Evolutionary conservation across 257 asterid genomes (phyloP).

Genomic region (Solanum paucissectum): DNA sequence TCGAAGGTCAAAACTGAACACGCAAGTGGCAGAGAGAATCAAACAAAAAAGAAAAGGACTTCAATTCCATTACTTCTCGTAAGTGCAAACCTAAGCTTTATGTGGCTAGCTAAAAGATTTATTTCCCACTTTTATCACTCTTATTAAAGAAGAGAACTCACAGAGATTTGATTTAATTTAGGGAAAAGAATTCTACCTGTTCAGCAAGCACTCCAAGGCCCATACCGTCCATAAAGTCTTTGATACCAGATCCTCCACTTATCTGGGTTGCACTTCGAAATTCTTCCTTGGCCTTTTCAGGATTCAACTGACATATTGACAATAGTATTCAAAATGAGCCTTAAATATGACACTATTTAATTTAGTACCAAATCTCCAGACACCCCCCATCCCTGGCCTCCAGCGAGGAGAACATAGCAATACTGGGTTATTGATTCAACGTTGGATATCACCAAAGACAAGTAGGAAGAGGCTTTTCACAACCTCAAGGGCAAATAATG

Average conservation of each 20-base stretch:
- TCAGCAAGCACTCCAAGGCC: constrained; percentile 91
- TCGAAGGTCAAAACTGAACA: neutral
- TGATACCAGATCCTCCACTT: constrained; percentile 80
- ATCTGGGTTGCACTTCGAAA: constrained; percentile 53
- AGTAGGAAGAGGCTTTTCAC: constrained; percentile 4
- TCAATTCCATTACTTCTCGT: neutral
- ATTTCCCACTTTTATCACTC: neutral
- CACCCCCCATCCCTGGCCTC: neutral
- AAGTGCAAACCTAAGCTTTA: neutral
- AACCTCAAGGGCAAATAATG: constrained; percentile 97
- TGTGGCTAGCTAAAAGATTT: neutral
- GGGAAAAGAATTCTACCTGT: constrained; percentile 45
- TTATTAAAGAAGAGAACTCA: neutral
- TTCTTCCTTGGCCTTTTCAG: constrained; percentile 92
- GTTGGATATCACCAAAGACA: neutral
- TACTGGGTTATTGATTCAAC: neutral
- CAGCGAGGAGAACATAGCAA: neutral
- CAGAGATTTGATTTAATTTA: neutral
- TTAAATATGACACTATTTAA: neutral
- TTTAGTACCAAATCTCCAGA: neutral
- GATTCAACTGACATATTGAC: constrained; percentile 60
- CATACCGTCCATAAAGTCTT: constrained; percentile 99
- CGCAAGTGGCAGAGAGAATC: neutral
- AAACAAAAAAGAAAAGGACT: neutral
- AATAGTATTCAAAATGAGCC: neutral